A percentile compares a stretch with the other conserved stretches of the same genome.
Evolutionary conservation across 441 rosid species (phyloP).

Genomic region (Capsella rubella): DNA sequence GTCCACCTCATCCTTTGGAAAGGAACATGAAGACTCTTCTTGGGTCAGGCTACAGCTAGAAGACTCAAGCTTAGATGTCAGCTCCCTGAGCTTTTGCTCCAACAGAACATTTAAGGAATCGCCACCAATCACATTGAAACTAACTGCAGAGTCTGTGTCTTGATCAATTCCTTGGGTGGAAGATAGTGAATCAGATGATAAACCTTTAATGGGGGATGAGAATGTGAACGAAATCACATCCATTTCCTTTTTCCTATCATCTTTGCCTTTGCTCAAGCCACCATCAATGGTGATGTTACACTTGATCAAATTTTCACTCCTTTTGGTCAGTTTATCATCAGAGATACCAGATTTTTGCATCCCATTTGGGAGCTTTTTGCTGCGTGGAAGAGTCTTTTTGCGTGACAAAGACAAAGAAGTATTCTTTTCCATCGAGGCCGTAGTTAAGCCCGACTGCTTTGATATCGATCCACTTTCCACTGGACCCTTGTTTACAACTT

Average conservation of each 20-base stretch:
- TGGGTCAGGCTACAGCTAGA: constrained; percentile 55
- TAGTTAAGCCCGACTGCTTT: constrained; percentile 46
- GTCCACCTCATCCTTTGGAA: constrained; percentile 43
- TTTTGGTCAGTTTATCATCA: constrained; percentile 45
- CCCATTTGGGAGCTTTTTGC: constrained; percentile 52
- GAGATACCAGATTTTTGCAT: constrained; percentile 50
- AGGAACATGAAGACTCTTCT: constrained; percentile 55
- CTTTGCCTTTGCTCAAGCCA: constrained; percentile 39
- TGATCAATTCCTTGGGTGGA: constrained; percentile 46
- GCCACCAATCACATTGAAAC: constrained; percentile 57
- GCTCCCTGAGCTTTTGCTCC: constrained; percentile 82
- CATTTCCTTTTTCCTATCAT: constrained; percentile 58
- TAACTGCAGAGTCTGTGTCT: constrained; percentile 39
- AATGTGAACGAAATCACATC: constrained; percentile 96
- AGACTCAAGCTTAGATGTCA: constrained; percentile 70
- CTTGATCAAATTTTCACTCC: constrained; percentile 53
- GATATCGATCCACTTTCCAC: constrained; percentile 48
- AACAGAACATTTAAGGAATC: constrained; percentile 70
- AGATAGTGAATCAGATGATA: constrained; percentile 44
- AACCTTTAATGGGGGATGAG: constrained; percentile 73
- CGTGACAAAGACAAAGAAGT: constrained; percentile 47
- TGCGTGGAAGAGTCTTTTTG: constrained; percentile 51
- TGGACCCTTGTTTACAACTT: constrained; percentile 50
- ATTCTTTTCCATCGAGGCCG: constrained; percentile 47
- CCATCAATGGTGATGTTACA: constrained; percentile 58